Evolutionary conservation across 1,139 yeast species (phyloP).

Genomic region (Saccharomyces uvarum): DNA sequence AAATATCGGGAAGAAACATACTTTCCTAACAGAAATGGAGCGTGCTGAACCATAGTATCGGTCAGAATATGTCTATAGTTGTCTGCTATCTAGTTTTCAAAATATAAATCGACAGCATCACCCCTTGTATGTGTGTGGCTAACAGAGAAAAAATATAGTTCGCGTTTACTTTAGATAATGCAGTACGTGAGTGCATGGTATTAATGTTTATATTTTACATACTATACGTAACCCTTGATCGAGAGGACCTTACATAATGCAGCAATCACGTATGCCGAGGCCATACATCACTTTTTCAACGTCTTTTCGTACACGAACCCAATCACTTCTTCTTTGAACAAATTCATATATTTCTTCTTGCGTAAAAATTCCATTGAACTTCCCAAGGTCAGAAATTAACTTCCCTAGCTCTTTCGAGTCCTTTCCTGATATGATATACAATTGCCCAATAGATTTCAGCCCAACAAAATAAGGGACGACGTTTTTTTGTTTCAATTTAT

Average conservation of each 20-base stretch:
- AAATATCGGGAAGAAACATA: neutral
- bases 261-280: slow-evolving; percentile 60
- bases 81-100: neutral
- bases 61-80: neutral
- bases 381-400: slow-evolving; percentile 71
- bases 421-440: slow-evolving; percentile 67
- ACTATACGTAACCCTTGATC: neutral
- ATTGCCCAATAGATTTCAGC: slow-evolving; percentile 73
- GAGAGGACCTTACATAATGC: slow-evolving; percentile 17
- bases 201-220: neutral
- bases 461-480: slow-evolving; percentile 74
- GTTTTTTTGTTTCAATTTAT: slow-evolving; percentile 55
- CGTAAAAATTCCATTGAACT: slow-evolving; percentile 81
- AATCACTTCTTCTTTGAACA: slow-evolving; percentile 80
- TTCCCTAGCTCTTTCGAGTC: slow-evolving; percentile 78
- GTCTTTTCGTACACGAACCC: slow-evolving; percentile 66
- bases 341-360: slow-evolving; percentile 93
- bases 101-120: neutral
- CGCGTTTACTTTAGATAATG: neutral
- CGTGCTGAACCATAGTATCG: neutral
- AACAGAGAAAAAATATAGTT: neutral
- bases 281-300: slow-evolving; percentile 97
- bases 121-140: neutral
- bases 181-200: neutral
- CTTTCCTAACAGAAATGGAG: slow-evolving; percentile 4